phyloP scores from a whole-genome alignment of 2,329 filamentous ascomycete genomes.

The Stemphylium lycopersici region DNA sequence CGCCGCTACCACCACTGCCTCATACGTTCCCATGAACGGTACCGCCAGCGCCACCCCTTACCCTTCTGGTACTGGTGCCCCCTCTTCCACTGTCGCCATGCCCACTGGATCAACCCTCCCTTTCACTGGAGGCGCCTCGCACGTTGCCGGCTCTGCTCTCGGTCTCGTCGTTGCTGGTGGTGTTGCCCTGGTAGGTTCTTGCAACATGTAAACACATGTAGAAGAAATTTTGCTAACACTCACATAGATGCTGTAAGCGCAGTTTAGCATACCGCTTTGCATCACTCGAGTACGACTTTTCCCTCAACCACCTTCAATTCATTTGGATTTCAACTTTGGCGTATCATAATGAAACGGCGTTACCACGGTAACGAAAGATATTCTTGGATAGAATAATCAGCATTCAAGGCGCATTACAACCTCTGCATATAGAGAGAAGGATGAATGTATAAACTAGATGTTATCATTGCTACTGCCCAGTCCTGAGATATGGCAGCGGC shows the following conservation, averaged over 20 bases:
- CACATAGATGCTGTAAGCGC: conserved; percentile 16
- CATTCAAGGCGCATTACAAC: conserved; percentile 7
- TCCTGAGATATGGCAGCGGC: background rate
- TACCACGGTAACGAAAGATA: background rate
- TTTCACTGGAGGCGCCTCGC: conserved; percentile 37
- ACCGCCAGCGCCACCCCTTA: conserved; percentile 28
- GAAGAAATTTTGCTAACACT: conserved; percentile 6
- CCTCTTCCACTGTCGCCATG: conserved; percentile 19
- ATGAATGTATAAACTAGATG: conserved; percentile 2
- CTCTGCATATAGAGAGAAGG: background rate
- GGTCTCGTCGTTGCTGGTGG: conserved; percentile 40
- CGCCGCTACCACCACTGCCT: conserved; percentile 36
- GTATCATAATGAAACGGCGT: conserved; percentile 7
- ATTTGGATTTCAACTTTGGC: conserved; percentile 7
- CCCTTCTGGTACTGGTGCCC: conserved; percentile 35
- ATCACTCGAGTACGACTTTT: background rate
- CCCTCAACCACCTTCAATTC: conserved; percentile 1
- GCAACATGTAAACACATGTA: background rate
- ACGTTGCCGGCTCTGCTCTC: conserved; percentile 34
- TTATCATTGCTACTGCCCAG: background rate
- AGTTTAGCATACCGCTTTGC: background rate
- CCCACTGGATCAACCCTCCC: conserved; percentile 26
- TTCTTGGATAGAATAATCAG: background rate
- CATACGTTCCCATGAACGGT: conserved; percentile 31
- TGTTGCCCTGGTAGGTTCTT: conserved; percentile 37